Evolutionary conservation across 2,329 filamentous ascomycete genomes (phyloP).

Genomic region (Penicillium palitans): DNA sequence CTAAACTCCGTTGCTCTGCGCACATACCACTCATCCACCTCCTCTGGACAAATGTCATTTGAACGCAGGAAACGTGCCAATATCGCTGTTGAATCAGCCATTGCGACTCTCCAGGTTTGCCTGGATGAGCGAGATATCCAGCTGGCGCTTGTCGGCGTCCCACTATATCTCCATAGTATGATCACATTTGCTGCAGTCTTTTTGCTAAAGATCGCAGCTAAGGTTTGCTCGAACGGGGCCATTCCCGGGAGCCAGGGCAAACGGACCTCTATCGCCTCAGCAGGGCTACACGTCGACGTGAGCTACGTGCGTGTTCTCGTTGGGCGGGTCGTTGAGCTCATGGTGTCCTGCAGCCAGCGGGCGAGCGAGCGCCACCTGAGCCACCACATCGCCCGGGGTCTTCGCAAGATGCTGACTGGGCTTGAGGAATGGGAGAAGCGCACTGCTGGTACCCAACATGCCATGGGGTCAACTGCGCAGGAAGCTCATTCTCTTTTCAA

Average conservation of each 20-base stretch:
- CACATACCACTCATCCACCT: slow-evolving; percentile 44
- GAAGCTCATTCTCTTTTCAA: slow-evolving; percentile 38
- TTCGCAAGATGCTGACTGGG: slow-evolving; percentile 43
- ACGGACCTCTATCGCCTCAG: slow-evolving; percentile 42
- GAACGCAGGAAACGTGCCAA: slow-evolving; percentile 49
- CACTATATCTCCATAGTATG: slow-evolving; percentile 50
- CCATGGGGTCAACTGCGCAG: slow-evolving; percentile 24
- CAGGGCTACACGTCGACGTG: slow-evolving; percentile 37
- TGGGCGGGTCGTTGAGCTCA: slow-evolving; percentile 38
- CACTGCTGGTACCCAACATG: slow-evolving; percentile 25
- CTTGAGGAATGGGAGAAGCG: slow-evolving; percentile 44
- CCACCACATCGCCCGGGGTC: slow-evolving; percentile 42
- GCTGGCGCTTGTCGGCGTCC: slow-evolving; percentile 44
- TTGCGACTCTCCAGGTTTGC: slow-evolving; percentile 44
- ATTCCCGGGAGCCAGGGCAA: slow-evolving; percentile 37
- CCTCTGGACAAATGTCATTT: slow-evolving; percentile 43
- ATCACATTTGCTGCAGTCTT: slow-evolving; percentile 51
- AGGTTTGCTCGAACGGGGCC: slow-evolving; percentile 36
- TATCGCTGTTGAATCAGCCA: slow-evolving; percentile 46
- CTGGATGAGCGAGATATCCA: slow-evolving; percentile 48
- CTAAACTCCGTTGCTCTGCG: slow-evolving; percentile 53
- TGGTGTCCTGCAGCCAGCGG: slow-evolving; percentile 41
- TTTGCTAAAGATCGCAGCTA: slow-evolving; percentile 47
- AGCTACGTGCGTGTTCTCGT: slow-evolving; percentile 39
- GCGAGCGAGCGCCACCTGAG: slow-evolving; percentile 44